phyloP scores from a whole-genome alignment of 2,329 filamentous ascomycete species.

The Sclerotinia borealis region DNA sequence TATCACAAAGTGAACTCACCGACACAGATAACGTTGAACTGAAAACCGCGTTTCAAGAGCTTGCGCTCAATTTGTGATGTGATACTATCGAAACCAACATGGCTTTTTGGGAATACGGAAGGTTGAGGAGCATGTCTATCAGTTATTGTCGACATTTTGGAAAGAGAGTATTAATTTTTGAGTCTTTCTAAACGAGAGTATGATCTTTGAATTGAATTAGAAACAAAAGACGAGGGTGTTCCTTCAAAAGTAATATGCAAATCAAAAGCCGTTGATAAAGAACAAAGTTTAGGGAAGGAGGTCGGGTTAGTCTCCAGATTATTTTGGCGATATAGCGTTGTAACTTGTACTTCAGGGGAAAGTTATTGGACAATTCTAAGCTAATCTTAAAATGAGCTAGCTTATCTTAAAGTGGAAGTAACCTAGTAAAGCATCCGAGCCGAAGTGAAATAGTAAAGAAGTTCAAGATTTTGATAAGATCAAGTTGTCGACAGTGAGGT shows the following conservation, averaged over 20 bases:
- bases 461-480: conserved; percentile 4
- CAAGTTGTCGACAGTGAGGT: neutral
- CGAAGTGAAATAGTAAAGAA: neutral
- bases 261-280: conserved; percentile 11
- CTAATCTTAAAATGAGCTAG: conserved; percentile 10
- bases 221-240: conserved; percentile 9
- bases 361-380: conserved; percentile 3
- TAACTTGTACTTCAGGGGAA: conserved; percentile 7
- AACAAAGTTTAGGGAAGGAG: conserved; percentile 16
- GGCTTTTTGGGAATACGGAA: conserved; percentile 77
- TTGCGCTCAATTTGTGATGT: conserved; percentile 99
- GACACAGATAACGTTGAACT: conserved; percentile 99
- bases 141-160: conserved; percentile 31
- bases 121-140: conserved; percentile 31
- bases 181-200: neutral
- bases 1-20: conserved; percentile 56
- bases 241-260: conserved; percentile 6
- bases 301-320: conserved; percentile 12
- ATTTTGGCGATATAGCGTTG: conserved; percentile 13
- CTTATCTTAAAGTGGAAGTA: conserved; percentile 7
- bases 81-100: conserved; percentile 99
- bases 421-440: neutral
- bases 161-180: conserved; percentile 13
- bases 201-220: neutral
- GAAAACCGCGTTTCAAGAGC: conserved; percentile 98